A percentile compares a stretch with the other conserved stretches of the same genome.
phyloP scores from a whole-genome alignment of 768 basidiomycete genomes.

The Pisolithus microcarpus region DNA sequence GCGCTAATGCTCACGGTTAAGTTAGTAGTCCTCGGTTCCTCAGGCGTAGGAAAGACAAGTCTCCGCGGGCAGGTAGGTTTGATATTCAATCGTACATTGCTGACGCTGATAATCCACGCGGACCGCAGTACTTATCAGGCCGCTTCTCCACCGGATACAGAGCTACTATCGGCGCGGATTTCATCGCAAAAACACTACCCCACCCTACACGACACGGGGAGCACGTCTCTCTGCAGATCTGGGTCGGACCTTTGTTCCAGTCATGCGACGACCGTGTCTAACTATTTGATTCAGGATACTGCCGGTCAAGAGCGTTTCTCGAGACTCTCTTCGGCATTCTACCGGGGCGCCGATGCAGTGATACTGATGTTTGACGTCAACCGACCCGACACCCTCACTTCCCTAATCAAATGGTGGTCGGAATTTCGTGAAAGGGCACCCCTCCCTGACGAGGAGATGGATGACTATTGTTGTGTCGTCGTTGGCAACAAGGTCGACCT shows the following conservation, averaged over 20 bases:
- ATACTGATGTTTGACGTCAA: conserved; percentile 80
- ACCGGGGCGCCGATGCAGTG: conserved; percentile 77
- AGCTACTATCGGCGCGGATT: conserved; percentile 87
- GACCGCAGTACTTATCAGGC: conserved; percentile 63
- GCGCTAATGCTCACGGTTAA: conserved; percentile 63
- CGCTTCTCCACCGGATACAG: conserved; percentile 72
- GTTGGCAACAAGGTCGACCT: conserved; percentile 77
- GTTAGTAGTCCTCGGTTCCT: conserved; percentile 73
- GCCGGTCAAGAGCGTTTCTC: conserved; percentile 89
- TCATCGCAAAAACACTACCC: conserved; percentile 67
- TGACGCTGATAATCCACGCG: neutral
- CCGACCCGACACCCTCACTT: conserved; percentile 48
- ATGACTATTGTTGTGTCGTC: conserved; percentile 64
- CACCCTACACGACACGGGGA: conserved; percentile 51
- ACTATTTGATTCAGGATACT: conserved; percentile 49
- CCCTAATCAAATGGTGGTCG: conserved; percentile 68
- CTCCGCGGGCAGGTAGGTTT: conserved; percentile 60
- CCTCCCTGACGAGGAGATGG: conserved; percentile 52
- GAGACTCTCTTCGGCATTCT: conserved; percentile 74
- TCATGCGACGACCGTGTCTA: neutral
- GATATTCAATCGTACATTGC: neutral
- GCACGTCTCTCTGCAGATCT: conserved; percentile 61
- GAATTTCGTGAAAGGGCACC: conserved; percentile 68
- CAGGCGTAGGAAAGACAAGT: conserved; percentile 82
- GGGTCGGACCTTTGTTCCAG: conserved; percentile 33